Evolutionary conservation across 257 asterid species (phyloP), one percentile per base, ranked within the genome.

Genomic region (Primulina eburnea): DNA sequence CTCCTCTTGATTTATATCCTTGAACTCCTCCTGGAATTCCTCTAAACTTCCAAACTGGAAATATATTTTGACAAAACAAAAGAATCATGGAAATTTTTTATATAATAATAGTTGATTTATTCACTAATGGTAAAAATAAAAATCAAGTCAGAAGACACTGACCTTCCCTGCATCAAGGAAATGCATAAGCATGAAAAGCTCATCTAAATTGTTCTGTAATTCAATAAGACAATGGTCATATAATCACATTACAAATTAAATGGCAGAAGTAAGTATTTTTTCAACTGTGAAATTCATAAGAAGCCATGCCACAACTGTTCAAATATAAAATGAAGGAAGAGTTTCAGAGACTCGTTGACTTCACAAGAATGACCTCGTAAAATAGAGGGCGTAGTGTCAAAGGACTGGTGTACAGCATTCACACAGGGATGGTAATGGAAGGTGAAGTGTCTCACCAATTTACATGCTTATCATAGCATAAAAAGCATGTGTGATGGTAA

Each of bases 151-250:
- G 35, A 69, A 66, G 57, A 70, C 62, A 83, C 88, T 81, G 74
- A 92, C 98, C 96, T 94, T 94, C 67, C 97, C 97, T 71, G 97
- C 96, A 79, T 94, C 99, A 73, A 94, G 97, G 87, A 94, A 94
- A 85, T 94, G 99, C 99, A 94, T 94, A 69, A 94, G 99, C 99
- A 94, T 91, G 84, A 94, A 94, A 70, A 94, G 96, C 70, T 94
- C 99, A 69, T 94, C 99, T 85, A 94, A 79, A 83, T 94, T 89
- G 84, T 94, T 94, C 99, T 94, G 97, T 86, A 84, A 77, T 60
- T 69, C 72, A 82, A 60, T 47, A 77, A 35, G 63, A 56, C 79
- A 79, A 62, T 62, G 65, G 77, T 71, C 72, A 82, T 60, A 75
- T 47, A 53, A 60, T 65, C 59, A 33, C 65, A 69, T 65, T 34